phyloP scores from a whole-genome alignment of 2,329 filamentous ascomycete species.

The Neopestalotiopsis rosae region DNA sequence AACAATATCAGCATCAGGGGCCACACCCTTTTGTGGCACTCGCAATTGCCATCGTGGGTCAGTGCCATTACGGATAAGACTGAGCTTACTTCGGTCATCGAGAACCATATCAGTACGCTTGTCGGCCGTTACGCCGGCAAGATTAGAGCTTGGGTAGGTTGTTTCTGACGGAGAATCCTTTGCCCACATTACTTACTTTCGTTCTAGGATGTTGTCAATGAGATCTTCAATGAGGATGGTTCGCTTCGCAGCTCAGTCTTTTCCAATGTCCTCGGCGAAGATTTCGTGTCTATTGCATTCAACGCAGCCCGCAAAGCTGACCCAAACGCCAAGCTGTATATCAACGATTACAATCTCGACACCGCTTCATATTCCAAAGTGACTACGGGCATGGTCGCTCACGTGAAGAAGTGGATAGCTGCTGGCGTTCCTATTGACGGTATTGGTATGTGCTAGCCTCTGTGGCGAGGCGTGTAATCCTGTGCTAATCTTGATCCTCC shows the following conservation, averaged over 20 bases:
- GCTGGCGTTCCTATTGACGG: slow-evolving; percentile 67
- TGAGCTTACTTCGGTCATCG: slow-evolving; percentile 58
- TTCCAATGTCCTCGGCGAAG: slow-evolving; percentile 70
- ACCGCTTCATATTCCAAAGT: slow-evolving; percentile 62
- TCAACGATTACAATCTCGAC: slow-evolving; percentile 78
- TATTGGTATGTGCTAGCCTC: slow-evolving; percentile 43
- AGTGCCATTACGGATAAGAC: slow-evolving; percentile 41
- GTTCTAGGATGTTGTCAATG: slow-evolving; percentile 64
- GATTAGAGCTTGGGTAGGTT: slow-evolving; percentile 46
- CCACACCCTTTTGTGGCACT: slow-evolving; percentile 71
- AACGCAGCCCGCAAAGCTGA: slow-evolving; percentile 70
- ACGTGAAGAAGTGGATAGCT: slow-evolving; percentile 68
- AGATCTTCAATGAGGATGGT: slow-evolving; percentile 68
- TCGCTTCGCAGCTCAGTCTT: slow-evolving; percentile 66
- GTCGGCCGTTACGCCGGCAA: slow-evolving; percentile 67
- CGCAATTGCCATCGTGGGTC: slow-evolving; percentile 66
- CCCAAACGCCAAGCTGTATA: slow-evolving; percentile 72
- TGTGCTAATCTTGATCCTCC: too few species aligned
- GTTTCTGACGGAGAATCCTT: not conserved
- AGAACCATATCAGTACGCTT: slow-evolving; percentile 64
- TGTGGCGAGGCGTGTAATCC: too few species aligned
- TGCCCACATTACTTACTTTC: slow-evolving; percentile 18
- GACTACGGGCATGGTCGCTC: slow-evolving; percentile 51
- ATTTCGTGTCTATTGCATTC: slow-evolving; percentile 74
- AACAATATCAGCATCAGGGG: slow-evolving; percentile 67